Percentiles rank a stretch among this genome's conserved stretches.
Conservation (phyloP, 2,329 filamentous ascomycete species). For the Monilinia vaccinii-corymbosi region DNA sequence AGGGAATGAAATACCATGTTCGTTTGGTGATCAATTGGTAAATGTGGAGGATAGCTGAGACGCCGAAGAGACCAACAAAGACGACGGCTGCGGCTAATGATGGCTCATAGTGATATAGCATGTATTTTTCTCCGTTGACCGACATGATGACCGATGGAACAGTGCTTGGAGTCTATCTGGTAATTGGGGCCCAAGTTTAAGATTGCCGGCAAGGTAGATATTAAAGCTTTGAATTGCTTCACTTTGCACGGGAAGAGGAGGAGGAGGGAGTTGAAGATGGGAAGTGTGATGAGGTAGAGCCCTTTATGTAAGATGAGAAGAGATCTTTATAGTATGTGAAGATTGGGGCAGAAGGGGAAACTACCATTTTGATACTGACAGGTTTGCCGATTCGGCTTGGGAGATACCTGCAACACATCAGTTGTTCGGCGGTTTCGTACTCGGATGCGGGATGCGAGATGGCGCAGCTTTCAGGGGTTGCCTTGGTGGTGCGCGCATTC, state of each 20-base stretch:
- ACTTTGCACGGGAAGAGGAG: not conserved
- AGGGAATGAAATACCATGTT: constrained; percentile 26
- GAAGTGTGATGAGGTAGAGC: not conserved
- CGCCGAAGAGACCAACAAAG: constrained; percentile 14
- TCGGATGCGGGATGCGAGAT: too few relatives aligned
- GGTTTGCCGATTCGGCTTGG: not conserved
- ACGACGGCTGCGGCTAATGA: constrained; percentile 13
- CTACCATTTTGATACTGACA: not conserved
- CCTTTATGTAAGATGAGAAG: not conserved
- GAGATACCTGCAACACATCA: not conserved
- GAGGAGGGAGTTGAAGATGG: not conserved
- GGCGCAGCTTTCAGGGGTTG: too few relatives aligned
- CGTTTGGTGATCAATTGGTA: constrained; percentile 14
- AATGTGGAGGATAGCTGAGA: constrained; percentile 11
- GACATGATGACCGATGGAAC: not conserved
- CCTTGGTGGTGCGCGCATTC: too few relatives aligned
- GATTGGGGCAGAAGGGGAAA: too few relatives aligned
- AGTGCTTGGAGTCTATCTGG: not conserved
- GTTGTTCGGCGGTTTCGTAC: too few relatives aligned
- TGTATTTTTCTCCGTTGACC: not conserved
- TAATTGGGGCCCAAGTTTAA: too few relatives aligned
- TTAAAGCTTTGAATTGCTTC: not conserved
- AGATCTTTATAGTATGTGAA: not conserved
- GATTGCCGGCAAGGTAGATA: not conserved
- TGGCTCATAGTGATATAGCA: constrained; percentile 16